Evolutionary conservation across 2,329 filamentous ascomycete species (phyloP).

Genomic region (Magnaporthiopsis incrustans): DNA sequence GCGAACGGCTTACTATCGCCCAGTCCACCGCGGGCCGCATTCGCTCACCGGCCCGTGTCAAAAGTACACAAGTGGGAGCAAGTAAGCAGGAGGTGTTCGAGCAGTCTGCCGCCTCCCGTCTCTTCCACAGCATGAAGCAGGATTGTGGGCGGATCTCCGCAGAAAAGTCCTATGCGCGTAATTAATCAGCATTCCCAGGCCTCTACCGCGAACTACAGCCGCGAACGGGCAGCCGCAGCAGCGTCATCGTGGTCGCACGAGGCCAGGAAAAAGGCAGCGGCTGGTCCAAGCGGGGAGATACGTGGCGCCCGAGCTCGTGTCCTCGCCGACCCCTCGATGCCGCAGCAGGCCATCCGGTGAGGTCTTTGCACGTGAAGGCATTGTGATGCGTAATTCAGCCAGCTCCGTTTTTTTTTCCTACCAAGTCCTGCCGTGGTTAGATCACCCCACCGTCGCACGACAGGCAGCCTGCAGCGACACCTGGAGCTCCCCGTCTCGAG

Average conservation of each 20-base stretch:
- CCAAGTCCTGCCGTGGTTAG: not conserved
- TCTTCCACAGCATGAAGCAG: not conserved
- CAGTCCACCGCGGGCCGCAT: not conserved
- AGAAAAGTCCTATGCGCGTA: not conserved
- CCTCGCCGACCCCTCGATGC: too few species aligned
- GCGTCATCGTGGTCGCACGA: not conserved
- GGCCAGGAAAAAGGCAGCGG: not conserved
- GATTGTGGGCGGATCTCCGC: too few species aligned
- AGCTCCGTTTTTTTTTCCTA: not conserved
- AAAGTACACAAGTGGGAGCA: not conserved
- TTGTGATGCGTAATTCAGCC: not conserved
- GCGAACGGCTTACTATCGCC: not conserved
- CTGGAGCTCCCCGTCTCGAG: too few species aligned
- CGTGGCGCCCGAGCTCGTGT: not conserved
- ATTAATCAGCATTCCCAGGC: not conserved
- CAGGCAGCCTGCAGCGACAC: too few species aligned
- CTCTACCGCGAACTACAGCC: not conserved
- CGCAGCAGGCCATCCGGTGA: not conserved
- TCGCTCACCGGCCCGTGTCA: not conserved
- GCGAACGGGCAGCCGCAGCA: not conserved
- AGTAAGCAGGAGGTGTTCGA: not conserved
- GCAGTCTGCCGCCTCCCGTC: not conserved
- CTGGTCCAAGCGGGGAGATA: not conserved
- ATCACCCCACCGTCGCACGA: not conserved
- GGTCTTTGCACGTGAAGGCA: not conserved